A percentile compares a stretch with the other conserved stretches of the same genome.
These are phyloP conservation scores for Fusarium falciforme DNA, from an alignment of 2,329 filamentous ascomycete species.

Conservation along the genomic window DNA sequence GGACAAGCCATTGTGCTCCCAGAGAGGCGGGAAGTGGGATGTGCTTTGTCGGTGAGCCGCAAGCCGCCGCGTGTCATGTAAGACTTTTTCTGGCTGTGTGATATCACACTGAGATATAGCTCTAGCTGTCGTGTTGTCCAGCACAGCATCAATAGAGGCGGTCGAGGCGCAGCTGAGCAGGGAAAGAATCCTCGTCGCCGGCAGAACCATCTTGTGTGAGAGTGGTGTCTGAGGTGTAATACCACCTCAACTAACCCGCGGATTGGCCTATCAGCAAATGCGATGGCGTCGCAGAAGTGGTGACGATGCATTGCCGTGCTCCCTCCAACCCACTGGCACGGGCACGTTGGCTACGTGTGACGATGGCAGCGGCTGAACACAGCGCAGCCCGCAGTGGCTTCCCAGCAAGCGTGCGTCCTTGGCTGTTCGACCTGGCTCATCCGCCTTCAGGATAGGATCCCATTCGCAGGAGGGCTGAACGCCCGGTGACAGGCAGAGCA, in stretches of 20 bases:
- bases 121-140: constrained; percentile 8
- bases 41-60: constrained; percentile 16
- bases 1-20: neutral
- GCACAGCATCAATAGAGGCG: constrained; percentile 28
- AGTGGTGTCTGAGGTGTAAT: neutral
- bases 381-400: constrained; percentile 34
- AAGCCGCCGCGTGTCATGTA: constrained; percentile 3
- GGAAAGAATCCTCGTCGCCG: constrained; percentile 12
- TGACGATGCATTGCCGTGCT: constrained; percentile 16
- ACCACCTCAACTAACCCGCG: neutral
- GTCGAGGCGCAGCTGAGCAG: constrained; percentile 27
- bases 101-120: constrained; percentile 16
- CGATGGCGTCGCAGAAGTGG: constrained; percentile 26
- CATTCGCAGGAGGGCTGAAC: constrained; percentile 1
- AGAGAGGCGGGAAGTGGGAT: constrained; percentile 3
- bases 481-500: constrained; percentile 4
- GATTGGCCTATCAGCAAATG: constrained; percentile 34
- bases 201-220: constrained; percentile 15
- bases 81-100: constrained; percentile 16
- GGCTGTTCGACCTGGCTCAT: neutral
- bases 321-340: constrained; percentile 13
- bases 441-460: neutral
- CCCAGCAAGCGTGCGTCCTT: constrained; percentile 1
- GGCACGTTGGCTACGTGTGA: constrained; percentile 39
- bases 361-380: constrained; percentile 38